phyloP scores from a whole-genome alignment of 768 basidiomycete species.

The Steccherinum ochraceum region DNA sequence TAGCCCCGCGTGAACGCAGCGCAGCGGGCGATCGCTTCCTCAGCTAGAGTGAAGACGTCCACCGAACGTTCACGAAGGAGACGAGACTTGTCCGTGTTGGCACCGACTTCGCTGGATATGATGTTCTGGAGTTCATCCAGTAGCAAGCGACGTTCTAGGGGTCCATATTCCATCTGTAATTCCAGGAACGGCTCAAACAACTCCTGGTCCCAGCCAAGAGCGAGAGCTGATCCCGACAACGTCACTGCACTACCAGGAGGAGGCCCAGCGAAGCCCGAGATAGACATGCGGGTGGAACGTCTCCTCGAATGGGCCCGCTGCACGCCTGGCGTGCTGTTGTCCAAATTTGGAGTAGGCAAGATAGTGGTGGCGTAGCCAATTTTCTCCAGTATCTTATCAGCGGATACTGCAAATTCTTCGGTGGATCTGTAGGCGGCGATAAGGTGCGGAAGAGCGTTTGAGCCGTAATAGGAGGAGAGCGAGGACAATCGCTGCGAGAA shows the following conservation, averaged over 20 bases:
- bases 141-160: constrained; percentile 69
- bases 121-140: constrained; percentile 49
- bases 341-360: constrained; percentile 18
- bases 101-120: constrained; percentile 34
- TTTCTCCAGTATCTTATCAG: constrained; percentile 76
- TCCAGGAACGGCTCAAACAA: constrained; percentile 94
- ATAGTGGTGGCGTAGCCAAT: constrained; percentile 29
- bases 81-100: constrained; percentile 47
- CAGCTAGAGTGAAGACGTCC: constrained; percentile 70
- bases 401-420: constrained; percentile 72
- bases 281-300: constrained; percentile 20
- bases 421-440: constrained; percentile 68
- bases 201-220: constrained; percentile 77
- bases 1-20: constrained; percentile 86
- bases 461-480: constrained; percentile 58
- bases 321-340: neutral
- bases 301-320: constrained; percentile 10
- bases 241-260: constrained; percentile 10
- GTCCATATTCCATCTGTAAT: constrained; percentile 78
- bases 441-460: constrained; percentile 59
- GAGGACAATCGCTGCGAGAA: constrained; percentile 73
- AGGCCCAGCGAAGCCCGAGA: constrained; percentile 21
- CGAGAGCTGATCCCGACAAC: constrained; percentile 3
- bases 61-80: constrained; percentile 68
- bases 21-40: constrained; percentile 75